Base-by-base conservation (phyloP, 2,329 filamentous ascomycete species). In the Laburnicola sp. region DNA sequence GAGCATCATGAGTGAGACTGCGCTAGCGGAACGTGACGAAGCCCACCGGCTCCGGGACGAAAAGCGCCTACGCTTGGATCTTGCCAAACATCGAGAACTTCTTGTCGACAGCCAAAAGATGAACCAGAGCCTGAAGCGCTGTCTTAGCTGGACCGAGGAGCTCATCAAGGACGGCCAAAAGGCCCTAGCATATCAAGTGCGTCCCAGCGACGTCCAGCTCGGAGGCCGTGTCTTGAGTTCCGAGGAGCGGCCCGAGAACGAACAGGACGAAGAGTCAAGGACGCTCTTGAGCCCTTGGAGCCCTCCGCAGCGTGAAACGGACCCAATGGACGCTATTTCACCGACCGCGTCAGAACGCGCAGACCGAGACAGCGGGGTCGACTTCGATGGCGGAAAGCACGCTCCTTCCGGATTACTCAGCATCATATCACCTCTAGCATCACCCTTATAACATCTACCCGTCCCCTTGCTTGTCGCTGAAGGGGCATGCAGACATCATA, bases 91-190 rank as follows among this genome's bases (percentile, higher is more conserved):
- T 70, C 89, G 91, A 59, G 88, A 96, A 65, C 78, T 97, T 1
- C 82, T 99, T 6, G 78, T 91, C 34, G 92, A 96, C 69, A 94
- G 88, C 60, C 91, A 97, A 66, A 95, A 91, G 76, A 91, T 97
- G 79, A 97, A 97, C 68, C 89, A 95, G 70, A 96, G 89, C 70
- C 82, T 99, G 39, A 95, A 91, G 71, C 83, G 90, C 41, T 99
- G 94, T 71, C 80, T 97, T 30, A 86, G 86, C 59, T 93, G 90
- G 83, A 95, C 92, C 0, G 93, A 99, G 68, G 86, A 89, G 56
- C 81, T 99, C 38, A 96, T 99, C 70, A 86, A 84, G 42, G 91
- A 97, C 62, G 94, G 88, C 4, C 88, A 86, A 66, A 93, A 90
- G 68, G 94, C 94, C 0, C 80, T 99, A 2, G 87, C 88, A 41